Evolutionary conservation across 345 rosid genomes (phyloP).

Genomic region (Cardamine resedifolia): DNA sequence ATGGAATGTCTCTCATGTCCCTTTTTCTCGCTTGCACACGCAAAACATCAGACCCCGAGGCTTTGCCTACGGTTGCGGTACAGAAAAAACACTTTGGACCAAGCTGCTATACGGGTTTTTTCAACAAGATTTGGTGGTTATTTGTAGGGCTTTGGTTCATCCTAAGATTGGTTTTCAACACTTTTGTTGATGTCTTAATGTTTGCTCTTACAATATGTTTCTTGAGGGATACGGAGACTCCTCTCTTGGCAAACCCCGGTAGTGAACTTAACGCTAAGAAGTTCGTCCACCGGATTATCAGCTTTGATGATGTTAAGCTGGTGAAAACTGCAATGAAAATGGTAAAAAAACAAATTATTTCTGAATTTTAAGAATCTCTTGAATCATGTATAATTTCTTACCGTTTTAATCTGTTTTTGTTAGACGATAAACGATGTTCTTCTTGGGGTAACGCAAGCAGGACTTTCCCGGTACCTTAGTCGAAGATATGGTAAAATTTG

Average conservation of each 20-base stretch:
- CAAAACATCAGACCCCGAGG: constrained; percentile 57
- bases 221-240: constrained; percentile 54
- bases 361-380: neutral
- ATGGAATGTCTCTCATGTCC: constrained; percentile 66
- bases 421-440: constrained; percentile 82
- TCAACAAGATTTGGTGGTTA: constrained; percentile 41
- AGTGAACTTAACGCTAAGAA: constrained; percentile 32
- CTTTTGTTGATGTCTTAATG: constrained; percentile 48
- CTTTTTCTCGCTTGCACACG: constrained; percentile 57
- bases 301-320: constrained; percentile 64
- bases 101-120: constrained; percentile 5
- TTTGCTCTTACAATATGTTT: constrained; percentile 45
- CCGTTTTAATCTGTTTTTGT: neutral
- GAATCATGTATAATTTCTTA: neutral
- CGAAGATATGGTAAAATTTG: constrained; percentile 52
- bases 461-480: constrained; percentile 57
- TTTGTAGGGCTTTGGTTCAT: constrained; percentile 45
- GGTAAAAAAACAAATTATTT: constrained; percentile 19
- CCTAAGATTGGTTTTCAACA: constrained; percentile 51
- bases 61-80: constrained; percentile 56
- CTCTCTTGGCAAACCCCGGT: constrained; percentile 44
- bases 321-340: constrained; percentile 37
- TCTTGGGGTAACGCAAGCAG: constrained; percentile 70
- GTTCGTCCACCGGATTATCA: constrained; percentile 48
- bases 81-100: constrained; percentile 27